Percentiles rank a stretch among this genome's conserved stretches.
Evolutionary conservation across 1,139 yeast genomes (phyloP).

Genomic region (Pichia norvegensis): DNA sequence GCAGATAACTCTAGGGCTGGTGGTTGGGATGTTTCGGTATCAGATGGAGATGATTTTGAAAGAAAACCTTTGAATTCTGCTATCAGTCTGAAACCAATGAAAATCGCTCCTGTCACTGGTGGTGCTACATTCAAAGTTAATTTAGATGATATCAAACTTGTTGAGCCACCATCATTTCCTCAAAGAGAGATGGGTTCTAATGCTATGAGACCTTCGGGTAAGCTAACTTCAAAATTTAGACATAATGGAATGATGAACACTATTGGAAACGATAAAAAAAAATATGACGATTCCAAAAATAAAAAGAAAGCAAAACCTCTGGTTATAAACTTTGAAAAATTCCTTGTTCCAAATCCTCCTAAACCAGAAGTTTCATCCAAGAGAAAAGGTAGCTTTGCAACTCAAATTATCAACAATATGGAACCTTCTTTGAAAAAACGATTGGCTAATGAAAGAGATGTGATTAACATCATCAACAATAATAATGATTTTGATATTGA

Average conservation of each 20-base stretch:
- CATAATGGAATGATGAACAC: not conserved
- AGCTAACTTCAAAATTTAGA: not conserved
- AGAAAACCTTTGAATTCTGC: not conserved
- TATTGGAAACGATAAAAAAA: not conserved
- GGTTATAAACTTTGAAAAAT: constrained; percentile 12
- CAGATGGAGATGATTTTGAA: not conserved
- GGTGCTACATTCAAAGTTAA: constrained; percentile 6
- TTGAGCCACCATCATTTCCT: not conserved
- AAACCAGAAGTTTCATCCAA: constrained; percentile 6
- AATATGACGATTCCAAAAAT: not conserved
- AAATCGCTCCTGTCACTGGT: constrained; percentile 8
- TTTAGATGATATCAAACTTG: not conserved
- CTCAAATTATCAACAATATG: not conserved
- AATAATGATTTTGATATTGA: not conserved
- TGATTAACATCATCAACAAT: not conserved
- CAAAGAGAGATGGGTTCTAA: not conserved
- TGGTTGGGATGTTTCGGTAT: constrained; percentile 5
- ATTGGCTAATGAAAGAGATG: not conserved
- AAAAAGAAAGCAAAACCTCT: constrained; percentile 6
- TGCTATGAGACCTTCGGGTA: not conserved
- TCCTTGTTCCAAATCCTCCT: constrained; percentile 16
- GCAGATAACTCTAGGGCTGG: not conserved
- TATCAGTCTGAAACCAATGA: constrained; percentile 5
- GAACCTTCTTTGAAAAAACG: not conserved
- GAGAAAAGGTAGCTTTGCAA: constrained; percentile 9